phyloP scores from a whole-genome alignment of 495 filamentous ascomycete genomes.

The Trichocladium antarcticum region DNA sequence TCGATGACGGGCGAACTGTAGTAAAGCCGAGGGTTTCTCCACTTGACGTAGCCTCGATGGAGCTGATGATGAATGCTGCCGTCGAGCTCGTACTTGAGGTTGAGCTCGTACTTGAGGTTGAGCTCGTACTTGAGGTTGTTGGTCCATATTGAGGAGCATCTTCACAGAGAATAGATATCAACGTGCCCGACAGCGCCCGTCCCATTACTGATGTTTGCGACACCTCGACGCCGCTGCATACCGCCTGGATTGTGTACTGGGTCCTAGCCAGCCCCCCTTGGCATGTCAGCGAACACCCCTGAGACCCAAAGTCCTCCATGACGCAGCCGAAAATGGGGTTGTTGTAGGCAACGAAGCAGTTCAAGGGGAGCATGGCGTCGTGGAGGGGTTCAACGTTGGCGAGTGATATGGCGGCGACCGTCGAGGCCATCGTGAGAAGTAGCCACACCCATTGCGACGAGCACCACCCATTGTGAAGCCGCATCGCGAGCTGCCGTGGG shows the following conservation, averaged over 20 bases:
- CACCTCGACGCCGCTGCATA: constrained; percentile 23
- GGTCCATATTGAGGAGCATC: no score
- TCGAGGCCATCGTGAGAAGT: constrained; percentile 26
- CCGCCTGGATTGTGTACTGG: constrained; percentile 18
- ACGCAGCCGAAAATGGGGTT: constrained; percentile 25
- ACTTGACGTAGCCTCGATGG: constrained; percentile 2
- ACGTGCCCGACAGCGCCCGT: constrained; percentile 24
- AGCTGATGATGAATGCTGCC: constrained; percentile 1
- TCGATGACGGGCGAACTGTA: constrained; percentile 8
- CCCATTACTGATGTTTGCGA: constrained; percentile 25
- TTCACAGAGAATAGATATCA: constrained; percentile 30
- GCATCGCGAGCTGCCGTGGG: constrained; percentile 17
- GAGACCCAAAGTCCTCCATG: constrained; percentile 26
- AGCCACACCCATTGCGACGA: constrained; percentile 16
- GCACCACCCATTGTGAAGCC: not conserved
- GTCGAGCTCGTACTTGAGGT: constrained; percentile 7
- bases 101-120: no score
- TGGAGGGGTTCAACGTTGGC: constrained; percentile 31
- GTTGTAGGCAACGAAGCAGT: constrained; percentile 33
- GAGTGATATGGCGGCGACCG: constrained; percentile 29
- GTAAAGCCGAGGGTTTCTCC: constrained; percentile 4
- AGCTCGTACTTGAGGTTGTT: constrained; percentile 2
- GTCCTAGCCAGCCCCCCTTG: constrained; percentile 21
- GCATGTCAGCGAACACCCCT: constrained; percentile 29
- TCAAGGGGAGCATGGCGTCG: constrained; percentile 23